Percentiles rank a stretch among this genome's conserved stretches.
Evolutionary conservation across 768 basidiomycete genomes (phyloP).

Genomic region (Mycena indigotica): DNA sequence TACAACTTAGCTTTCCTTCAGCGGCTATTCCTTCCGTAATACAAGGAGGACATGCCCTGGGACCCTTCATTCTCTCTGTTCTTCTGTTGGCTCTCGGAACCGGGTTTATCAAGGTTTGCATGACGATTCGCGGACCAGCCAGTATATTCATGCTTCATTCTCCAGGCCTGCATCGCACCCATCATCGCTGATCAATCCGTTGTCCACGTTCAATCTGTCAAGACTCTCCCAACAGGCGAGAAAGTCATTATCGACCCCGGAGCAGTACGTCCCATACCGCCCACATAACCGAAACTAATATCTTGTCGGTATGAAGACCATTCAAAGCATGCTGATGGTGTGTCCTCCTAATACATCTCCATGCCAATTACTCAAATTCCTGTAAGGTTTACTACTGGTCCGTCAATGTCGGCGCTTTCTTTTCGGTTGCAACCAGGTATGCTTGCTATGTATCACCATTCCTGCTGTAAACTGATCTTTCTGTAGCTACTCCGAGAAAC

Average conservation of each 20-base stretch:
- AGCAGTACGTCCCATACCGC: constrained; percentile 20
- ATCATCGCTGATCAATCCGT: constrained; percentile 39
- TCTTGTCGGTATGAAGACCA: constrained; percentile 19
- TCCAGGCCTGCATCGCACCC: constrained; percentile 36
- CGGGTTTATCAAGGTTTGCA: constrained; percentile 13
- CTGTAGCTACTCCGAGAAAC: constrained; percentile 22
- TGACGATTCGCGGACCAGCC: constrained; percentile 21
- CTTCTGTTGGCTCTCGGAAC: constrained; percentile 31
- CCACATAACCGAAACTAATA: neutral
- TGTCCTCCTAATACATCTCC: neutral
- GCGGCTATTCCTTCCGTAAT: constrained; percentile 23
- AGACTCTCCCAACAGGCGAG: constrained; percentile 28
- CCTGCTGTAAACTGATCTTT: neutral
- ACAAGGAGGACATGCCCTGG: constrained; percentile 19
- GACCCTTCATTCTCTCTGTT: constrained; percentile 29
- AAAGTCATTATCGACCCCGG: constrained; percentile 39
- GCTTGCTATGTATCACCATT: neutral
- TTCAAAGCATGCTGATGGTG: constrained; percentile 21
- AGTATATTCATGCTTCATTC: too few relatives aligned
- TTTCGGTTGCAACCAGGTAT: constrained; percentile 22
- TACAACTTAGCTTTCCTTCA: neutral
- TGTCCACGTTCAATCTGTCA: constrained; percentile 23
- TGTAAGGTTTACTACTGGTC: constrained; percentile 31
- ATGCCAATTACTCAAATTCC: constrained; percentile 15
- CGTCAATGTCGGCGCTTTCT: constrained; percentile 39